phyloP scores from a whole-genome alignment of 257 asterid species.

The Vinca minor region DNA sequence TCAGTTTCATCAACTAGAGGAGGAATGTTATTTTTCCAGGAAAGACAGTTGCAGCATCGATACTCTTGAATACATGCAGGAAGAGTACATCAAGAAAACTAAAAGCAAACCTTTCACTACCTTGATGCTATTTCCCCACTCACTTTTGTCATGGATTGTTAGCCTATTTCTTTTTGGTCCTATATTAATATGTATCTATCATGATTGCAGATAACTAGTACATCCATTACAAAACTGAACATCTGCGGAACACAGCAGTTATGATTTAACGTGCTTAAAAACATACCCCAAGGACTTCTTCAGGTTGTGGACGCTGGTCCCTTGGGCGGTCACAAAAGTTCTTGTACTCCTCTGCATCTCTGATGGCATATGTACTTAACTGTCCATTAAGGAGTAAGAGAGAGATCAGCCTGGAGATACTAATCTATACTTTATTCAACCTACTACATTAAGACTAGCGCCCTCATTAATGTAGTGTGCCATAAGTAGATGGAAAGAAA shows the following conservation, averaged over 20 bases:
- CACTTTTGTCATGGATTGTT: neutral
- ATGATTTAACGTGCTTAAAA: slow-evolving; percentile 1
- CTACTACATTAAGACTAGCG: too few species aligned
- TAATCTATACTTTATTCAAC: neutral
- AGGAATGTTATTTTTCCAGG: neutral
- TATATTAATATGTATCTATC: neutral
- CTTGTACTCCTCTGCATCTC: slow-evolving; percentile 97
- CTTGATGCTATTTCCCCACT: neutral
- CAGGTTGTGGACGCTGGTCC: slow-evolving; percentile 93
- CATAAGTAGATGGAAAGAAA: too few species aligned
- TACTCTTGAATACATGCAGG: neutral
- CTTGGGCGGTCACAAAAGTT: slow-evolving; percentile 86
- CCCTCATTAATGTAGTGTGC: too few species aligned
- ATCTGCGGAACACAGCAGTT: neutral
- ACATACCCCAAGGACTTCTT: slow-evolving; percentile 91
- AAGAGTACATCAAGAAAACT: neutral
- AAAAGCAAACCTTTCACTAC: neutral
- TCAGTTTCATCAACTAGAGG: neutral
- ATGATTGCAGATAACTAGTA: neutral
- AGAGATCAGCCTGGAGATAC: slow-evolving; percentile 9
- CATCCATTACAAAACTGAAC: neutral
- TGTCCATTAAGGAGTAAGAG: slow-evolving; percentile 24
- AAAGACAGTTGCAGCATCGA: neutral
- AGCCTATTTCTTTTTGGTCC: slow-evolving; percentile 1
- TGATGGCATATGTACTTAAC: slow-evolving; percentile 79